Conservation (phyloP, 306 rosid species). For the Biancaea sappan region DNA sequence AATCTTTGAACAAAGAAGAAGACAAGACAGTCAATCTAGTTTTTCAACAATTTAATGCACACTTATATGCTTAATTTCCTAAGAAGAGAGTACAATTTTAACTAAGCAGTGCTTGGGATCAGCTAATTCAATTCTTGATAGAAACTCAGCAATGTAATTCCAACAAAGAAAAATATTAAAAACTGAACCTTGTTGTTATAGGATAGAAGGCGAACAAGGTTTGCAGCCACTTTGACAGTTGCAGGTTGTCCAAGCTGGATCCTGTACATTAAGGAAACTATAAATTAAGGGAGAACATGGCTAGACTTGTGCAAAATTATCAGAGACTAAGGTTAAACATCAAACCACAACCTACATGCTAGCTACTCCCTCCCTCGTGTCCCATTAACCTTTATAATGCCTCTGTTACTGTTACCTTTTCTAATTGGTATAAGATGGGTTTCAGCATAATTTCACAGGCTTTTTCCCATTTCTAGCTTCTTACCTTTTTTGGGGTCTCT, state of each 20-base stretch:
- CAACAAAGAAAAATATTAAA: constrained; percentile 4
- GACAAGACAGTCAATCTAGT: neutral
- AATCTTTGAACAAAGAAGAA: neutral
- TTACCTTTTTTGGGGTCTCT: neutral
- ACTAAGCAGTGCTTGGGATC: neutral
- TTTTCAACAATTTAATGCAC: neutral
- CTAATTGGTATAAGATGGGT: neutral
- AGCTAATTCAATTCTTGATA: neutral
- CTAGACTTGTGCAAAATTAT: constrained; percentile 4
- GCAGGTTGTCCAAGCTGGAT: constrained; percentile 97
- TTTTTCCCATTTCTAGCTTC: neutral
- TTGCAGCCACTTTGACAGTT: constrained; percentile 92
- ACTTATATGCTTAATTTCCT: neutral
- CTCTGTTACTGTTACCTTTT: neutral
- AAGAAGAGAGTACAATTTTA: constrained; percentile 1
- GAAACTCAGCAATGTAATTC: constrained; percentile 23
- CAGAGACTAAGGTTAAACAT: neutral
- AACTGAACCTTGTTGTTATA: constrained; percentile 85
- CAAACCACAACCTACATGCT: neutral
- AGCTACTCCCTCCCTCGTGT: neutral
- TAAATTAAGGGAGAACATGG: neutral
- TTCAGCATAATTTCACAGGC: neutral
- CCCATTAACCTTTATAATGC: neutral
- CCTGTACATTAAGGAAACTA: constrained; percentile 47
- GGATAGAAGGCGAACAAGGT: constrained; percentile 83